phyloP scores from a whole-genome alignment of 2,329 filamentous ascomycete species.

The Hypoxylon sp. region DNA sequence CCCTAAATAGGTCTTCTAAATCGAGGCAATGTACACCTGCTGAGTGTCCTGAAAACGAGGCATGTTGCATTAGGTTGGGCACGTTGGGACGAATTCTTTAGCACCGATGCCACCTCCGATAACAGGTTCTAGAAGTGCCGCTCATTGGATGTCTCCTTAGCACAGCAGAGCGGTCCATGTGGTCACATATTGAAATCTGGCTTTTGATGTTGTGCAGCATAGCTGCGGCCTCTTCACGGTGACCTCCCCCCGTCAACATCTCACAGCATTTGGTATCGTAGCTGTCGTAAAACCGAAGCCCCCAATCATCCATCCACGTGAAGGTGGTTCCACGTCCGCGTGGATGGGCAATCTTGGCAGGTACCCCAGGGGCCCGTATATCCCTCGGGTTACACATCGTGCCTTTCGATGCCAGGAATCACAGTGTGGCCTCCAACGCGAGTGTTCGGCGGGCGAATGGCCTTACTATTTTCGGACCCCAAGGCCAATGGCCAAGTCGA shows the following conservation, averaged over 20 bases:
- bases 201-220: background rate
- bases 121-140: background rate
- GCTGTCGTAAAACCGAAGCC: background rate
- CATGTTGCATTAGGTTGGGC: background rate
- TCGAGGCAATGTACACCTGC: background rate
- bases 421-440: background rate
- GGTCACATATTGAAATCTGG: background rate
- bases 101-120: background rate
- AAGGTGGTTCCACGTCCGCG: background rate
- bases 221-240: background rate
- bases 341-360: background rate
- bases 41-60: background rate
- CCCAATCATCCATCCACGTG: background rate
- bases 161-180: background rate
- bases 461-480: background rate
- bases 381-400: background rate
- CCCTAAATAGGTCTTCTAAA: background rate
- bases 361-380: background rate
- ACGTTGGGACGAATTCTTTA: background rate
- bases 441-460: background rate
- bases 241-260: background rate
- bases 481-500: background rate
- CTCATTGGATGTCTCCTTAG: background rate
- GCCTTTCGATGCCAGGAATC: background rate
- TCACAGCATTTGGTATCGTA: background rate